Percentiles rank a stretch among this genome's conserved stretches.
Evolutionary conservation across 768 basidiomycete species (phyloP).

Genomic region (Suillus luteus): DNA sequence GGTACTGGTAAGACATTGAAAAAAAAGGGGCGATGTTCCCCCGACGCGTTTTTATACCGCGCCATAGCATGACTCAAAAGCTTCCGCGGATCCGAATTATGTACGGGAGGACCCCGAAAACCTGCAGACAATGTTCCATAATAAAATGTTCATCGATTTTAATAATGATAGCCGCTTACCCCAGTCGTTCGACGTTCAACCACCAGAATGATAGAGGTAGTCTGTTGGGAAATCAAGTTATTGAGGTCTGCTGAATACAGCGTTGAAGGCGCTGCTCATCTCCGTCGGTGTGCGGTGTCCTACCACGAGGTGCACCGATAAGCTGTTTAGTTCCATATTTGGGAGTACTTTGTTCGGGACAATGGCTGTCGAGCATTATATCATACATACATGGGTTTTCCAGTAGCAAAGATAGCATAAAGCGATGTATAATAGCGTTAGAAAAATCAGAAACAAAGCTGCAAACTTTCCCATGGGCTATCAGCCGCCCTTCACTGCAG

Average conservation of each 20-base stretch:
- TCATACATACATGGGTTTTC: slow-evolving; percentile 14
- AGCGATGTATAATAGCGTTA: neutral
- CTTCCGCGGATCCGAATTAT: slow-evolving; percentile 23
- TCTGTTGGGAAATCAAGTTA: neutral
- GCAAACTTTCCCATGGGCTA: neutral
- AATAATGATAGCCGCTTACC: neutral
- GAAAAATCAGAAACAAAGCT: neutral
- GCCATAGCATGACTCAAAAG: slow-evolving; percentile 26
- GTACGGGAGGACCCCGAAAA: slow-evolving; percentile 18
- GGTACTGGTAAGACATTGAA: slow-evolving; percentile 53
- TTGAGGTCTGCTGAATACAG: neutral
- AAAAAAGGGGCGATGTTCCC: slow-evolving; percentile 30
- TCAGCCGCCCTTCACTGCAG: slow-evolving; percentile 11
- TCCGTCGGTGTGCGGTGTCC: slow-evolving; percentile 13
- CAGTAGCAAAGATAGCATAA: slow-evolving; percentile 9
- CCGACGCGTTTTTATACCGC: slow-evolving; percentile 34
- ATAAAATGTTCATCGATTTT: neutral
- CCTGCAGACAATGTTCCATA: neutral
- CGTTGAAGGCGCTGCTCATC: neutral
- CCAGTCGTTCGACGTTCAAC: neutral
- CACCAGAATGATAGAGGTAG: neutral
- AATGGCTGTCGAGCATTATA: slow-evolving; percentile 7
- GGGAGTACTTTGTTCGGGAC: slow-evolving; percentile 14
- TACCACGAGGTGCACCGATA: neutral
- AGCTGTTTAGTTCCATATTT: slow-evolving; percentile 5